These are phyloP conservation scores for Rhodotorula mucilaginosa DNA, from an alignment of 1,284 basidiomycete species.

Conservation along the genomic window DNA sequence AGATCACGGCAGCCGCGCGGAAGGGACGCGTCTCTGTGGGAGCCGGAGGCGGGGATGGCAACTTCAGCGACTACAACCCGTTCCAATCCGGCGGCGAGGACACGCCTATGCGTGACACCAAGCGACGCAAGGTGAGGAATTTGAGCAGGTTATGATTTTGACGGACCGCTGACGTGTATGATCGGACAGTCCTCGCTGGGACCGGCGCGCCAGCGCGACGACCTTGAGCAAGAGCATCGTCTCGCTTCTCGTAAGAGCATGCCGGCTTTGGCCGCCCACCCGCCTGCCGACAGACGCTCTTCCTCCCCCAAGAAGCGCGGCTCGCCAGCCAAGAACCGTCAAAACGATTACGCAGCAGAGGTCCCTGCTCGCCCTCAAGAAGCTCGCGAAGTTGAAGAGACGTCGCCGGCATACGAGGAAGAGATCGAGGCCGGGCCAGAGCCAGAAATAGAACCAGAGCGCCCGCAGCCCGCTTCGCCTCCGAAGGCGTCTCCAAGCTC, in stretches of 20 bases:
- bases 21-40: background rate
- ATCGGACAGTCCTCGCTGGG: conserved; percentile 26
- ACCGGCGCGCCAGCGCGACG: conserved; percentile 5
- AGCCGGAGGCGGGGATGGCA: conserved; percentile 3
- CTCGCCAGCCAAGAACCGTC: background rate
- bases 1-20: background rate
- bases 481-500: background rate
- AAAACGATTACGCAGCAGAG: background rate
- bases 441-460: background rate
- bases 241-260: background rate
- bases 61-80: conserved; percentile 56
- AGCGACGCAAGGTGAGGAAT: conserved; percentile 36
- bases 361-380: background rate
- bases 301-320: background rate
- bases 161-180: background rate
- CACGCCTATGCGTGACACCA: conserved; percentile 47
- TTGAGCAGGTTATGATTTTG: background rate
- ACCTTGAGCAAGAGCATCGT: background rate
- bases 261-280: background rate
- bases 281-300: background rate
- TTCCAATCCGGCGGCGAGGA: conserved; percentile 56
- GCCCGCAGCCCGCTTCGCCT: background rate
- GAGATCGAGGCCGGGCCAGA: background rate
- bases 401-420: background rate
- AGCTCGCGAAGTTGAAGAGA: background rate